Conservation (phyloP, 805 yeast species). For the Hanseniaspora occidentalis region DNA sequence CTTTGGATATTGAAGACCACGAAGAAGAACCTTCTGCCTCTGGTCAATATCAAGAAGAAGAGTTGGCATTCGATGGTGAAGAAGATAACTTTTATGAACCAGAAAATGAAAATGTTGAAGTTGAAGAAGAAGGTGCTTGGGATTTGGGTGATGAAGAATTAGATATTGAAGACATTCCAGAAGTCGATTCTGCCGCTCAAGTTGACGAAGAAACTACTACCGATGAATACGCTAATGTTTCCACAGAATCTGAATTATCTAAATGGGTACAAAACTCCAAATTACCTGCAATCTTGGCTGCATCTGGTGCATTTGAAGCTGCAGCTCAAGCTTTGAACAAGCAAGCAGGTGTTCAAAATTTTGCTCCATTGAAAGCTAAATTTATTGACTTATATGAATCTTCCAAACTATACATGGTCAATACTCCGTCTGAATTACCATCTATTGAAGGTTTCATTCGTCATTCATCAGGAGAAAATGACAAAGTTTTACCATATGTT, state of each 20-base stretch:
- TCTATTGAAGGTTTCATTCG: constrained; percentile 60
- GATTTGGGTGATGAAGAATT: constrained; percentile 70
- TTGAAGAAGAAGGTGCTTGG: constrained; percentile 64
- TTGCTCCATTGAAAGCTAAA: constrained; percentile 75
- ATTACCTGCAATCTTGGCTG: constrained; percentile 83
- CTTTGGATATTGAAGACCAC: constrained; percentile 30
- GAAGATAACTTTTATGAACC: constrained; percentile 29
- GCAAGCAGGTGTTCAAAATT: constrained; percentile 76
- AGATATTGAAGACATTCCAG: constrained; percentile 44
- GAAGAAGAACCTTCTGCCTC: constrained; percentile 17
- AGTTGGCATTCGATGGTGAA: constrained; percentile 19
- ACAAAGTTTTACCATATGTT: constrained; percentile 48
- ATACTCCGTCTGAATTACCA: constrained; percentile 56
- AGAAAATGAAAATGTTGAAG: constrained; percentile 25
- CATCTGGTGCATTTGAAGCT: constrained; percentile 92
- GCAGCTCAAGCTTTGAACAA: constrained; percentile 88
- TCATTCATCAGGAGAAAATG: constrained; percentile 35
- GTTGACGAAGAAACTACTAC: constrained; percentile 41
- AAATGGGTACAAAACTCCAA: constrained; percentile 82
- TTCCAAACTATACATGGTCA: constrained; percentile 62
- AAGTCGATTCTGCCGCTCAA: constrained; percentile 48
- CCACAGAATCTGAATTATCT: constrained; percentile 47
- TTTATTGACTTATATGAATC: constrained; percentile 78
- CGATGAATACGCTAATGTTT: constrained; percentile 19
- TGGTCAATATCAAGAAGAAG: constrained; percentile 13